Evolutionary conservation across 768 basidiomycete species (phyloP).

Genomic region (Rubroboletus pulcherrimus): DNA sequence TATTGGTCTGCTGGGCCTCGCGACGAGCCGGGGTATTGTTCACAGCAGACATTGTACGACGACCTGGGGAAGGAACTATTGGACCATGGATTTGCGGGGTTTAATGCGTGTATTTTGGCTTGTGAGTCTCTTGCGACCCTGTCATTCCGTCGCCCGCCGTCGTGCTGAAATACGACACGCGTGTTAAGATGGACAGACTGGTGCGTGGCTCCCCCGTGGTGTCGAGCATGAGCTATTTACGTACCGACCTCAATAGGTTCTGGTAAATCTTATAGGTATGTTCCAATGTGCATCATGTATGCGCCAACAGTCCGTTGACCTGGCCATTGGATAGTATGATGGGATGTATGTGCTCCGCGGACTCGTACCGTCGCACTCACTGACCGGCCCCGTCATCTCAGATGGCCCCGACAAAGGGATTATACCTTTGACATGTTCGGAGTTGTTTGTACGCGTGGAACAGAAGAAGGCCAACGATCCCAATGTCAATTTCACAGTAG

Average conservation of each 20-base stretch:
- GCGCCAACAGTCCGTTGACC: conserved; percentile 5
- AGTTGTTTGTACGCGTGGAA: conserved; percentile 83
- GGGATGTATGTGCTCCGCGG: conserved; percentile 66
- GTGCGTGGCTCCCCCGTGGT: conserved; percentile 40
- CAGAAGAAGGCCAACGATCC: conserved; percentile 59
- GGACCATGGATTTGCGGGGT: conserved; percentile 93
- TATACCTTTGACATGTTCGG: conserved; percentile 92
- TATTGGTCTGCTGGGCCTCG: conserved; percentile 94
- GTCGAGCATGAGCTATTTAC: conserved; percentile 4
- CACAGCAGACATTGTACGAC: conserved; percentile 90
- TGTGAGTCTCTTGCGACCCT: conserved; percentile 59
- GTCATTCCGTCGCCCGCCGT: neutral
- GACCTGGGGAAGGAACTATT: conserved; percentile 92
- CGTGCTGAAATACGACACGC: neutral
- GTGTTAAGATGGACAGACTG: conserved; percentile 72
- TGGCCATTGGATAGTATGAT: conserved; percentile 65
- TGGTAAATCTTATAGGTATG: conserved; percentile 88
- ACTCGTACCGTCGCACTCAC: neutral
- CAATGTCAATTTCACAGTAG: conserved; percentile 81
- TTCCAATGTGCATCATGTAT: conserved; percentile 9
- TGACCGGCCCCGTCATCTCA: conserved; percentile 30
- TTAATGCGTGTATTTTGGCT: conserved; percentile 98
- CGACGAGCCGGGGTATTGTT: conserved; percentile 88
- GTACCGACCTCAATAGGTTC: conserved; percentile 51
- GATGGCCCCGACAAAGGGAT: conserved; percentile 96